Conservation (phyloP, 805 yeast genomes). For the Myxozyma sirexii region DNA sequence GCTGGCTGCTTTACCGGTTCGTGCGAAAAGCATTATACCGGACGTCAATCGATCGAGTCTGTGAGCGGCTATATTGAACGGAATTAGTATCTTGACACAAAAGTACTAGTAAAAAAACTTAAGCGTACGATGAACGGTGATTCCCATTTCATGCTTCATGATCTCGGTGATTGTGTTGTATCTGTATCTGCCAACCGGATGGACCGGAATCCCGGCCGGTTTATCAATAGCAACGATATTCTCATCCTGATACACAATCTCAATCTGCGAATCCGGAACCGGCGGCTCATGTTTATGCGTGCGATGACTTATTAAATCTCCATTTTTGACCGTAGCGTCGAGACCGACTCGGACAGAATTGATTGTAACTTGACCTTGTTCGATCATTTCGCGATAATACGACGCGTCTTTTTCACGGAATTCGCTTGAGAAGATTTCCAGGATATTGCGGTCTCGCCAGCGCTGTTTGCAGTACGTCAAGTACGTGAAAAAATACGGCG, state of each 20-base stretch:
- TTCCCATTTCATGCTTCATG: constrained; percentile 68
- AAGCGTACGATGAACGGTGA: constrained; percentile 61
- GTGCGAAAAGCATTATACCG: constrained; percentile 90
- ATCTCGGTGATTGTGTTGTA: constrained; percentile 80
- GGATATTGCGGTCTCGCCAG: constrained; percentile 82
- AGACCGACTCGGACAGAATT: constrained; percentile 65
- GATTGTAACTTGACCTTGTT: constrained; percentile 75
- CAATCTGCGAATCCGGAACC: constrained; percentile 60
- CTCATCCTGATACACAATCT: constrained; percentile 72
- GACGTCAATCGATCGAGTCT: constrained; percentile 88
- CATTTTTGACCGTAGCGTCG: constrained; percentile 72
- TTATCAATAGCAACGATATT: constrained; percentile 82
- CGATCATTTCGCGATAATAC: constrained; percentile 64
- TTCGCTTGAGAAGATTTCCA: constrained; percentile 81
- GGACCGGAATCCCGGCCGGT: constrained; percentile 91
- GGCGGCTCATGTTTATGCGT: constrained; percentile 92
- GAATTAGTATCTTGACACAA: no score
- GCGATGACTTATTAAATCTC: constrained; percentile 78
- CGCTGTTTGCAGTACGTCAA: constrained; percentile 87
- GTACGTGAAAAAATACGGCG: constrained; percentile 87
- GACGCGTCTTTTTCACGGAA: constrained; percentile 75
- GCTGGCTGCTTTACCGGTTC: constrained; percentile 77
- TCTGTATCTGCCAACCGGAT: constrained; percentile 85
- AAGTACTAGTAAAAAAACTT: no score
- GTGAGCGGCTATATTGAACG: constrained; percentile 72